Conservation (phyloP, 768 basidiomycete genomes). For the Boletus huronensis region DNA sequence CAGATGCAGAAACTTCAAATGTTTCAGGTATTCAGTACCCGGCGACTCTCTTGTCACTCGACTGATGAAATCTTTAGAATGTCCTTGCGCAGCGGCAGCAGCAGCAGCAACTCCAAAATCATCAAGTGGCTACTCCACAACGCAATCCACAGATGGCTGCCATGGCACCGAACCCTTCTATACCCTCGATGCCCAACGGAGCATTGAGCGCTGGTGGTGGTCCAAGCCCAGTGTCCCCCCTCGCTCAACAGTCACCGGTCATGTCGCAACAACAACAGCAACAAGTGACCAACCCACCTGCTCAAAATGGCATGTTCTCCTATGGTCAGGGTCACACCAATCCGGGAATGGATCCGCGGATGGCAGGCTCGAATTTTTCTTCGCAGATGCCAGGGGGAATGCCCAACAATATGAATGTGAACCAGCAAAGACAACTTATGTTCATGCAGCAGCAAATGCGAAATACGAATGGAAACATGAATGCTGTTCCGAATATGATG, state of each 20-base stretch:
- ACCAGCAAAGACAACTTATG: conserved; percentile 47
- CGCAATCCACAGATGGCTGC: conserved; percentile 31
- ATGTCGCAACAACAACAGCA: conserved; percentile 28
- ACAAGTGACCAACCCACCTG: conserved; percentile 26
- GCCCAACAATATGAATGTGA: conserved; percentile 25
- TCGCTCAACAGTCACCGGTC: conserved; percentile 27
- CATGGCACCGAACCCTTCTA: conserved; percentile 28
- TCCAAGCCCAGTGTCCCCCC: conserved; percentile 30
- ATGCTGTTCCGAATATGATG: conserved; percentile 29
- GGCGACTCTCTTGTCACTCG: neutral
- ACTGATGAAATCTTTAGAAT: conserved; percentile 13
- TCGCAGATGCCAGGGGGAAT: conserved; percentile 31
- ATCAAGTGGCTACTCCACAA: conserved; percentile 19
- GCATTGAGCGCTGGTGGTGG: conserved; percentile 22
- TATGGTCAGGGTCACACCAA: conserved; percentile 25
- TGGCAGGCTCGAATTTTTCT: conserved; percentile 26
- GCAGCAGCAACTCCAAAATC: conserved; percentile 32
- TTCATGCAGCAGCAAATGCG: conserved; percentile 38
- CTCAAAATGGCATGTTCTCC: conserved; percentile 33
- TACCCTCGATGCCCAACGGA: conserved; percentile 26
- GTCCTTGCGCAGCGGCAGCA: conserved; percentile 26
- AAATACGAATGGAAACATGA: conserved; percentile 26
- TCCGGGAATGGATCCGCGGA: conserved; percentile 31
- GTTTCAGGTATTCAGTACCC: conserved; percentile 42
- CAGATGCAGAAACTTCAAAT: conserved; percentile 59